Conservation (phyloP, 2,329 filamentous ascomycete species). For the Mollisia scopiformis region DNA sequence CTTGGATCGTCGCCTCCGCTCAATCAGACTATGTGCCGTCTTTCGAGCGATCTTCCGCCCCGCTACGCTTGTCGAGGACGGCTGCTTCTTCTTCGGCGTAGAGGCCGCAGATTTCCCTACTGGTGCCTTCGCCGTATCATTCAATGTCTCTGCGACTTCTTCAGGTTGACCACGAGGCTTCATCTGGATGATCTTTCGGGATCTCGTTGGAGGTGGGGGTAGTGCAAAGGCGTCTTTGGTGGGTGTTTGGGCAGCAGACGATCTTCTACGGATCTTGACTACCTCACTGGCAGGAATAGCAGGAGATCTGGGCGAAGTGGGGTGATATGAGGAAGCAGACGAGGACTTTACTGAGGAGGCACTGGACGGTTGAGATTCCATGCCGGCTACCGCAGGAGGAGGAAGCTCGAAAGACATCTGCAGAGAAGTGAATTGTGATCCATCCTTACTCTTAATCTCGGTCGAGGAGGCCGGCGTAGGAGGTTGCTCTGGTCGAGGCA, state of each 20-base stretch:
- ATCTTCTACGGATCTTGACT: slow-evolving; percentile 46
- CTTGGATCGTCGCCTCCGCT: slow-evolving; percentile 85
- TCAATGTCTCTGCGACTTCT: slow-evolving; percentile 20
- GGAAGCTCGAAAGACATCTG: slow-evolving; percentile 77
- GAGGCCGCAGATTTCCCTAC: slow-evolving; percentile 23
- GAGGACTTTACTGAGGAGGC: slow-evolving; percentile 46
- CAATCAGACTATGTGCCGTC: slow-evolving; percentile 94
- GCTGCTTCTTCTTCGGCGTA: slow-evolving; percentile 72
- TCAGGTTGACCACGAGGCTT: slow-evolving; percentile 64
- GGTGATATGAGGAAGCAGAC: slow-evolving; percentile 52
- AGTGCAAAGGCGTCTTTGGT: slow-evolving; percentile 72
- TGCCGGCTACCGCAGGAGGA: slow-evolving; percentile 68
- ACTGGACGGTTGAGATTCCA: slow-evolving; percentile 50
- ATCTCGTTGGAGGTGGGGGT: slow-evolving; percentile 88
- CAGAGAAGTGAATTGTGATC: slow-evolving; percentile 60
- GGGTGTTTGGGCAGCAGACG: slow-evolving; percentile 45
- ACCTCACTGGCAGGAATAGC: slow-evolving; percentile 43
- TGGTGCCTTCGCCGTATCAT: slow-evolving; percentile 23
- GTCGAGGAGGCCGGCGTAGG: slow-evolving; percentile 81
- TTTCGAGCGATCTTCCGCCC: slow-evolving; percentile 95
- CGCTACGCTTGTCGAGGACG: slow-evolving; percentile 76
- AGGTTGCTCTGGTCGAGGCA: slow-evolving; percentile 69
- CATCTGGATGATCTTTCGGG: slow-evolving; percentile 98
- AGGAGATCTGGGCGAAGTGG: slow-evolving; percentile 46
- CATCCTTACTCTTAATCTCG: slow-evolving; percentile 76